Percentiles rank a stretch among this genome's conserved stretches.
phyloP scores from a whole-genome alignment of 1,284 basidiomycete species.

The Apiotrichum mycotoxinovorans region DNA sequence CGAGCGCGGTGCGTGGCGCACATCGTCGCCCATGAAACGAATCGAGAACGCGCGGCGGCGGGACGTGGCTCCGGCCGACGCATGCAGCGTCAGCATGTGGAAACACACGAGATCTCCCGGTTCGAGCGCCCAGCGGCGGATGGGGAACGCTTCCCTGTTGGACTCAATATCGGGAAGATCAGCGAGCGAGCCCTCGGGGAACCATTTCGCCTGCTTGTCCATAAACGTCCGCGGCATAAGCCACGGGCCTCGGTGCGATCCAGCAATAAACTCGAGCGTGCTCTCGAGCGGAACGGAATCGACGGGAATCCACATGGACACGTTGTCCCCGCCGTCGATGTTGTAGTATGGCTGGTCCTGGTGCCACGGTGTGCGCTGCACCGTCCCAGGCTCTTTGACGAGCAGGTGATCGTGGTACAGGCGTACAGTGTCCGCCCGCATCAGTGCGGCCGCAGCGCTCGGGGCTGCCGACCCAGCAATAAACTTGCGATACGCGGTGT shows the following conservation, averaged over 20 bases:
- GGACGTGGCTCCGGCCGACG: slow-evolving; percentile 4
- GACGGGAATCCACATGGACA: slow-evolving; percentile 20
- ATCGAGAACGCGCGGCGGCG: slow-evolving; percentile 3
- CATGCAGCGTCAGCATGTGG: slow-evolving; percentile 24
- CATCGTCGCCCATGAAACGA: slow-evolving; percentile 6
- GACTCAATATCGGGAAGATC: slow-evolving; percentile 19
- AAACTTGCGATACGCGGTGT: slow-evolving; percentile 8
- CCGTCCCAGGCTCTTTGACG: slow-evolving; percentile 17
- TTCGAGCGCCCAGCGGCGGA: slow-evolving; percentile 12
- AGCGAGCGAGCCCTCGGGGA: slow-evolving; percentile 16
- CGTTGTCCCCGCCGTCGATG: slow-evolving; percentile 11
- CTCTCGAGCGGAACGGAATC: slow-evolving; percentile 10
- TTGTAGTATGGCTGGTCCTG: slow-evolving; percentile 25
- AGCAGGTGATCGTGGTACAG: slow-evolving; percentile 21
- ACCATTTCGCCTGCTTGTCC: slow-evolving; percentile 22
- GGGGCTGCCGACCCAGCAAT: slow-evolving; percentile 12
- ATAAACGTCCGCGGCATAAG: slow-evolving; percentile 21
- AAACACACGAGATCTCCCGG: slow-evolving; percentile 18
- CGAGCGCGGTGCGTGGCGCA: slow-evolving; percentile 8
- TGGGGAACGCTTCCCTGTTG: slow-evolving; percentile 4
- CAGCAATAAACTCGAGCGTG: slow-evolving; percentile 18
- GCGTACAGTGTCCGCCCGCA: slow-evolving; percentile 5
- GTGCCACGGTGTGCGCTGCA: slow-evolving; percentile 20
- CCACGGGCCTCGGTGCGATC: slow-evolving; percentile 16
- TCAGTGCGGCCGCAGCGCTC: slow-evolving; percentile 8